Conservation (phyloP, 2,329 filamentous ascomycete species). For the Pseudogymnoascus sp. region DNA sequence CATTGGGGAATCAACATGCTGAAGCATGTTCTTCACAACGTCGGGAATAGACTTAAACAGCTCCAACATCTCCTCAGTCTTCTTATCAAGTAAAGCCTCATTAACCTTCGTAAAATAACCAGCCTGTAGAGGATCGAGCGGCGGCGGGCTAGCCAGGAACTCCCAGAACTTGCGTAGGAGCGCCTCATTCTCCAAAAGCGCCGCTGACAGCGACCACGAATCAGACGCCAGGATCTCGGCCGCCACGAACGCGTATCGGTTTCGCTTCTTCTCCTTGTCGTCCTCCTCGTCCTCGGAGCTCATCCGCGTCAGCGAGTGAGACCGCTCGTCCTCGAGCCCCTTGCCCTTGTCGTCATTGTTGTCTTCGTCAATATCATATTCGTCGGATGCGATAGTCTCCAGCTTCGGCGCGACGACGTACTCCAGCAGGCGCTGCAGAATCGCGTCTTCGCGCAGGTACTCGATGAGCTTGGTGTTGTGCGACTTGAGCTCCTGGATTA, state of each 20-base stretch:
- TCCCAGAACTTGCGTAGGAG: conserved; percentile 81
- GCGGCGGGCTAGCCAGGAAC: conserved; percentile 75
- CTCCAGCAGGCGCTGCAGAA: conserved; percentile 76
- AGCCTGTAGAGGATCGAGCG: conserved; percentile 85
- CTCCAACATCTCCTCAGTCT: conserved; percentile 93
- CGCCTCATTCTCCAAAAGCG: conserved; percentile 74
- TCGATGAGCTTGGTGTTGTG: conserved; percentile 97
- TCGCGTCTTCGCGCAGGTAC: conserved; percentile 79
- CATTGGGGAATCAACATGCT: conserved; percentile 94
- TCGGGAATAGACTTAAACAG: conserved; percentile 78
- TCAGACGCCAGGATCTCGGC: conserved; percentile 92
- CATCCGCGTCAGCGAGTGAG: conserved; percentile 44
- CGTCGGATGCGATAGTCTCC: conserved; percentile 45
- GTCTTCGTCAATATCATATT: conserved; percentile 43
- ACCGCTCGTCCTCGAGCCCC: conserved; percentile 32
- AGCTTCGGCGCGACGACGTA: conserved; percentile 80
- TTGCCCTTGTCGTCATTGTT: conserved; percentile 38
- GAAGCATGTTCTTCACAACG: conserved; percentile 75
- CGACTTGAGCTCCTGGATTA: conserved; percentile 96
- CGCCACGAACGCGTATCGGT: conserved; percentile 88
- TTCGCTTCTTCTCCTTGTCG: conserved; percentile 80
- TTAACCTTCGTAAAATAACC: conserved; percentile 99
- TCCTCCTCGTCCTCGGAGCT: conserved; percentile 49
- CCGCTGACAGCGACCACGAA: conserved; percentile 93
- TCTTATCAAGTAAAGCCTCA: conserved; percentile 93